Percentiles rank a stretch among this genome's conserved stretches.
Evolutionary conservation across 495 filamentous ascomycete species (phyloP).

Genomic region (Hypoxylon rickii): DNA sequence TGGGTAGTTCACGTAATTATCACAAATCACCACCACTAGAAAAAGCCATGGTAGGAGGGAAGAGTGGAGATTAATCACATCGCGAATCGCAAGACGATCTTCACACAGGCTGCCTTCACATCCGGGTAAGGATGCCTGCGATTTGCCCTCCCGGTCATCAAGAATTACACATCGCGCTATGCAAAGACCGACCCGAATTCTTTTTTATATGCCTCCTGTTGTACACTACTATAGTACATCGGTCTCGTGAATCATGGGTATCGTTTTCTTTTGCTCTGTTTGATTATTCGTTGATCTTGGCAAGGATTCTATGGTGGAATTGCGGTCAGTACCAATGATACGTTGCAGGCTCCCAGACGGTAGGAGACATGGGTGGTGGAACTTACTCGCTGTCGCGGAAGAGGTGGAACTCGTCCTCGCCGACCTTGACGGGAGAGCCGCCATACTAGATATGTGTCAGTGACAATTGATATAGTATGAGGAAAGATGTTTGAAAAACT

Average conservation of each 20-base stretch:
- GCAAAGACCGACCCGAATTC: constrained; percentile 27
- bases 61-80: constrained; percentile 36
- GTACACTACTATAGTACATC: constrained; percentile 45
- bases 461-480: too few relatives aligned
- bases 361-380: neutral
- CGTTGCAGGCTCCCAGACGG: too few relatives aligned
- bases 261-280: constrained; percentile 33
- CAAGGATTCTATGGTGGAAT: constrained; percentile 66
- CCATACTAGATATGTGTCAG: constrained; percentile 71
- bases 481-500: constrained; percentile 42
- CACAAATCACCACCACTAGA: neutral
- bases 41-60: constrained; percentile 8
- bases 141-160: constrained; percentile 10
- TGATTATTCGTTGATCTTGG: constrained; percentile 84
- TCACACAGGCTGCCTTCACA: constrained; percentile 12
- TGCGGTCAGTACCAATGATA: neutral
- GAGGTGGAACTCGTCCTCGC: constrained; percentile 92
- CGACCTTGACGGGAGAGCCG: constrained; percentile 94
- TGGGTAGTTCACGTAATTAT: too few relatives aligned
- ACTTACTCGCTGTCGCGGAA: constrained; percentile 97
- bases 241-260: constrained; percentile 37
- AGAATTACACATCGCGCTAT: constrained; percentile 22
- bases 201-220: constrained; percentile 39
- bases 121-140: constrained; percentile 13
- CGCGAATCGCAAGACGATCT: constrained; percentile 9